A percentile compares a stretch with the other conserved stretches of the same genome.
phyloP scores from a whole-genome alignment of 495 filamentous ascomycete species.

The Penicillium ucsense region DNA sequence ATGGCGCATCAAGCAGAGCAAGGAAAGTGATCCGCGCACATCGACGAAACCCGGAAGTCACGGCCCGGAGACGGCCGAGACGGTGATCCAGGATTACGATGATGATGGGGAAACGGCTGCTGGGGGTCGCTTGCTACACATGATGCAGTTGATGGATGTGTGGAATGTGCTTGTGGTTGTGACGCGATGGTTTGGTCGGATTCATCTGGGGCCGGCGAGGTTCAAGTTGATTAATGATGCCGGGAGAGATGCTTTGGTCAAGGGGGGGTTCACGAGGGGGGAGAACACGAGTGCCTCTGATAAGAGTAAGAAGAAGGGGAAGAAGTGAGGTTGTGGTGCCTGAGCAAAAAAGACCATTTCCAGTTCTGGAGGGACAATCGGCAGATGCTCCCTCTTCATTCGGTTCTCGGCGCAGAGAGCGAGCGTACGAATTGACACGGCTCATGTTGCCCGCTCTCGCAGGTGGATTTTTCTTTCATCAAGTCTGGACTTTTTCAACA shows the following conservation, averaged over 20 bases:
- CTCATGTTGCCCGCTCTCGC: too few relatives aligned
- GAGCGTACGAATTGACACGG: too few relatives aligned
- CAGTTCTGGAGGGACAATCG: too few relatives aligned
- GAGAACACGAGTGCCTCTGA: conserved; percentile 23
- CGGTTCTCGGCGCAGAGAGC: too few relatives aligned
- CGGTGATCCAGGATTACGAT: conserved; percentile 77
- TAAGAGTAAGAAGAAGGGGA: conserved; percentile 51
- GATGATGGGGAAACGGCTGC: conserved; percentile 97
- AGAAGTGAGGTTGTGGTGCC: conserved; percentile 30
- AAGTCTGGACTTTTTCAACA: too few relatives aligned
- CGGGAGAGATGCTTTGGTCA: conserved; percentile 76
- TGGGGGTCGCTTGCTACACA: conserved; percentile 70
- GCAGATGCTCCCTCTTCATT: too few relatives aligned
- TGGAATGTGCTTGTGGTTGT: conserved; percentile 94
- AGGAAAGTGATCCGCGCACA: conserved; percentile 10
- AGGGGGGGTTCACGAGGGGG: conserved; percentile 57
- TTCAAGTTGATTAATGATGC: conserved; percentile 83
- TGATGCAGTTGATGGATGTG: conserved; percentile 91
- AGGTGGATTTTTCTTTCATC: too few relatives aligned
- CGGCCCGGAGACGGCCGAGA: conserved; percentile 33
- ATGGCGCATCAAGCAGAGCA: conserved; percentile 47
- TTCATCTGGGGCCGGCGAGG: conserved; percentile 75
- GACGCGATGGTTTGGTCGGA: conserved; percentile 87
- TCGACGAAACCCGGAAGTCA: background rate
- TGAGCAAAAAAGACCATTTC: background rate